Base-by-base conservation (phyloP, 2,329 filamentous ascomycete genomes). In the Grosmannia huntii region DNA sequence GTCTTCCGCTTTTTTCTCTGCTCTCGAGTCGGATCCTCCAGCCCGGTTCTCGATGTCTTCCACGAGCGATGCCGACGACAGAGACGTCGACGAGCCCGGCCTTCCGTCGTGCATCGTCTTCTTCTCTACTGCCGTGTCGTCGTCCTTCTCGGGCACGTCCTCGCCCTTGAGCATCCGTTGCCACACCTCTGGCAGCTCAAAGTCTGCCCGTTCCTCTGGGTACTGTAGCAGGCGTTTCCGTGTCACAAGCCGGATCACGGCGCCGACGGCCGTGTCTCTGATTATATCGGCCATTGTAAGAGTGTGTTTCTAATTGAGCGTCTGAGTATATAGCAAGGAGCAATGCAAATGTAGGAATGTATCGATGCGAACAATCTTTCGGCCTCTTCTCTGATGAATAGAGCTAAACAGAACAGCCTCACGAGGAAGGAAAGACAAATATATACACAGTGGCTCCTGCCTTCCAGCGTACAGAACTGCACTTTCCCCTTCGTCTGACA, bases 111-210 rank as follows among this genome's bases (percentile, higher is more conserved):
- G 16, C 21, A 46, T 31, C 19, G 31, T n/a, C n/a, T 52, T 25
- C 28, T 57, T 9, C 21, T 36, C 41, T n/a, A 49, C 19, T 6
- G 21, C 19, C 12, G 11, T n/a, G 33, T 48, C 27, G 10, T 54
- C 50, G 38, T 49, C 38, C 10, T 27, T 55, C 57, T 55, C 62
- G 46, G 1, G 19, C 4, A 21, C 4, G 31, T 14, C 9, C 62
- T 96, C 90, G 68, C 95, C 88, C 67, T 87, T 90, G 53, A 92
- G 75, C 7, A 83, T 77, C 59, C 85, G 84, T 36, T 95, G 69
- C 56, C 87, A 83, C 50, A 81, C 78, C 59, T 87, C 75, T 56
- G 81, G 75, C 7, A 78, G 74, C 62, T 81, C 78, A 58, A 83
- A 84, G 57, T 89, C 87, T 33, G 82, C 79, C 57, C 84, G 80